phyloP scores from a whole-genome alignment of 805 yeast genomes.

The Monosporozyma servazzii region DNA sequence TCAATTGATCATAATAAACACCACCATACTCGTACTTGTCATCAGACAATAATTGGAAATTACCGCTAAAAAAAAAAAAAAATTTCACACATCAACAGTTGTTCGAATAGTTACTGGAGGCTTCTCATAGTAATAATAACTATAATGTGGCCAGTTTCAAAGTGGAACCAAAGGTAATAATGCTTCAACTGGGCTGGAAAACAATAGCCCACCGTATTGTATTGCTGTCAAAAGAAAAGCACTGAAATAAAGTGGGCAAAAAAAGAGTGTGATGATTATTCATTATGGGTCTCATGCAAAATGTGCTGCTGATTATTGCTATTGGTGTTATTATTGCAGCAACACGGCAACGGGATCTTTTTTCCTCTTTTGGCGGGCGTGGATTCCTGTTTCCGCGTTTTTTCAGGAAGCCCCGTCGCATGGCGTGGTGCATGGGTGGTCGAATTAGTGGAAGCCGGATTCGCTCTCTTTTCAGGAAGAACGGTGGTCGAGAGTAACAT shows the following conservation, averaged over 20 bases:
- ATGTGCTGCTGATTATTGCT: too few relatives aligned
- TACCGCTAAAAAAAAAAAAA: neutral
- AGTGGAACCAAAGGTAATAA: neutral
- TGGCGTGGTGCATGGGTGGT: neutral
- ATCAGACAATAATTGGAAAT: neutral
- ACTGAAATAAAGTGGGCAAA: neutral
- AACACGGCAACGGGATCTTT: too few relatives aligned
- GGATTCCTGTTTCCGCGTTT: neutral
- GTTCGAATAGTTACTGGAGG: neutral
- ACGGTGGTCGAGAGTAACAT: neutral
- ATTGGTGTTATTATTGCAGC: too few relatives aligned
- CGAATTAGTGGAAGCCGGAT: neutral
- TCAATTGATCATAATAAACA: neutral
- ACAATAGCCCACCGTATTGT: neutral
- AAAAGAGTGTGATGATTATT: neutral
- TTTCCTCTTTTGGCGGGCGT: neutral
- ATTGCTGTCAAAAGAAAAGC: neutral
- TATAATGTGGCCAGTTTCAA: neutral
- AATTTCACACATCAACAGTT: neutral
- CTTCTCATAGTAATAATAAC: neutral
- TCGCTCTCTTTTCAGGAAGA: neutral
- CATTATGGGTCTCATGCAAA: neutral
- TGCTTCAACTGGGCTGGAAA: neutral
- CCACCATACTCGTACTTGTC: neutral
- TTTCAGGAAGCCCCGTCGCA: slow-evolving; percentile 4